A percentile compares a stretch with the other conserved stretches of the same genome.
phyloP scores from a whole-genome alignment of 2,329 filamentous ascomycete genomes.

The Cladosporium velox region DNA sequence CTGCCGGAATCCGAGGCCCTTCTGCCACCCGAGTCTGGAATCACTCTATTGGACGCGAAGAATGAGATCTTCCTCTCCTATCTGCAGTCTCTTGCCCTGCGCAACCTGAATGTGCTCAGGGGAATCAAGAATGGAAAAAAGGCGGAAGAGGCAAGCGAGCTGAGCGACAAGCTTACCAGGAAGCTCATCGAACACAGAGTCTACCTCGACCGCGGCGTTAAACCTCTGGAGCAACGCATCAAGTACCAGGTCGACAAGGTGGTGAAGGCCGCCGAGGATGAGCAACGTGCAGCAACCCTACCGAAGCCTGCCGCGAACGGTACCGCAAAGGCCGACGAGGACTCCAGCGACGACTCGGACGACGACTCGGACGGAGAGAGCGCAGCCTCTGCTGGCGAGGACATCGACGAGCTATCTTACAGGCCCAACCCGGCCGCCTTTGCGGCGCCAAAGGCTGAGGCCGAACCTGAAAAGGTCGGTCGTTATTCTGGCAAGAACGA shows the following conservation, averaged over 20 bases:
- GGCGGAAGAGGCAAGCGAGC: slow-evolving; percentile 42
- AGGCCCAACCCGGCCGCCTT: slow-evolving; percentile 61
- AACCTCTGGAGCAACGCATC: slow-evolving; percentile 83
- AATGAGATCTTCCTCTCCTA: slow-evolving; percentile 97
- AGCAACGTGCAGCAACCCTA: slow-evolving; percentile 51
- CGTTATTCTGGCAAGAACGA: slow-evolving; percentile 38
- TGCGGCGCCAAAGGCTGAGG: slow-evolving; percentile 31
- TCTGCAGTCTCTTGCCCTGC: slow-evolving; percentile 85
- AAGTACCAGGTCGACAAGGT: slow-evolving; percentile 97
- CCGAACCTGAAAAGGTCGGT: slow-evolving; percentile 29
- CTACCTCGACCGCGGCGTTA: slow-evolving; percentile 89
- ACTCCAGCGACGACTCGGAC: slow-evolving; percentile 36
- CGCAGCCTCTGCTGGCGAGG: slow-evolving; percentile 42
- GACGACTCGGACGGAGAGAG: slow-evolving; percentile 41
- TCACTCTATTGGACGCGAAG: slow-evolving; percentile 92
- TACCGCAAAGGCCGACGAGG: slow-evolving; percentile 30
- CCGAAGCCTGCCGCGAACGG: slow-evolving; percentile 34
- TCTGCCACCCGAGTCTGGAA: slow-evolving; percentile 77
- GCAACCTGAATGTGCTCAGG: slow-evolving; percentile 51
- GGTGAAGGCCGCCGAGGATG: slow-evolving; percentile 79
- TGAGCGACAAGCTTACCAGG: slow-evolving; percentile 70
- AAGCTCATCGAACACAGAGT: slow-evolving; percentile 91
- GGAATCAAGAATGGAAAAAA: slow-evolving; percentile 41
- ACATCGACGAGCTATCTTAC: slow-evolving; percentile 62
- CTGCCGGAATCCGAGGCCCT: slow-evolving; percentile 62